These are phyloP conservation scores for Knoxia roxburghii DNA, from an alignment of 257 asterid genomes.

Conservation along the genomic window DNA sequence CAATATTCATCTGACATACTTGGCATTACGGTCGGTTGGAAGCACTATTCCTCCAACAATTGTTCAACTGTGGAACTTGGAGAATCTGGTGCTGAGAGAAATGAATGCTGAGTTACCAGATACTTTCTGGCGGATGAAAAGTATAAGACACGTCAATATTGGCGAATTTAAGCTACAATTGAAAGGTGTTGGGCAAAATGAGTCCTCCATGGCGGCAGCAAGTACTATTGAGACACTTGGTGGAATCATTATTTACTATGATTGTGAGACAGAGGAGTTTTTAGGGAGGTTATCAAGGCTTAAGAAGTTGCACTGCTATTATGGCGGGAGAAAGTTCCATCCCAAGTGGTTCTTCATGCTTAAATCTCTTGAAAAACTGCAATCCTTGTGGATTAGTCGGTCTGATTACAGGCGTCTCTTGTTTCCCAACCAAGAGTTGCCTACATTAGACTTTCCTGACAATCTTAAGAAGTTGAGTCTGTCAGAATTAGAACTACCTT, in stretches of 20 bases:
- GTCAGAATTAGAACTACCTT: background rate
- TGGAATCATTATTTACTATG: background rate
- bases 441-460: background rate
- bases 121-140: constrained; percentile 1
- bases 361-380: background rate
- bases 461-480: background rate
- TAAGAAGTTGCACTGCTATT: constrained; percentile 2
- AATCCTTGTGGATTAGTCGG: background rate
- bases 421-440: background rate
- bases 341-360: background rate
- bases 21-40: background rate
- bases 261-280: background rate
- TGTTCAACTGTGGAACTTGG: background rate
- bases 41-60: background rate
- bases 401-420: background rate
- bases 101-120: background rate
- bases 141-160: background rate
- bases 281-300: background rate
- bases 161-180: background rate
- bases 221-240: background rate
- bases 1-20: background rate
- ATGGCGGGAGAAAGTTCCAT: background rate
- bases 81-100: background rate
- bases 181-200: background rate
- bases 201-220: background rate